Percentiles rank a stretch among this genome's conserved stretches.
These are phyloP conservation scores for Fusarium agapanthi DNA, from an alignment of 2,329 filamentous ascomycete genomes.

Conservation along the genomic window DNA sequence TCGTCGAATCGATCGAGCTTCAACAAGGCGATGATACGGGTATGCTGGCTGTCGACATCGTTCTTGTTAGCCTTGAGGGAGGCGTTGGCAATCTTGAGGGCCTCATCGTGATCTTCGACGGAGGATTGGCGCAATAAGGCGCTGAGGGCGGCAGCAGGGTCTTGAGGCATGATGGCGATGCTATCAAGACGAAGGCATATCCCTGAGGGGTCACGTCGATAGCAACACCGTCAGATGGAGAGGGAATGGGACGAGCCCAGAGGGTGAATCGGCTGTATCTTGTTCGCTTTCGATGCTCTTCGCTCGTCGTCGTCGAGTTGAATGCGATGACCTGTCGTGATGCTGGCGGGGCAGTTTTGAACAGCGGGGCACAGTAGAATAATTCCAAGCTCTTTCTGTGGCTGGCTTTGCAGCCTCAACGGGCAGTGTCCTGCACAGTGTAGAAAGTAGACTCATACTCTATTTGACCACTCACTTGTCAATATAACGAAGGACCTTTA, in stretches of 20 bases:
- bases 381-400: constrained; percentile 28
- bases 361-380: constrained; percentile 37
- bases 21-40: constrained; percentile 77
- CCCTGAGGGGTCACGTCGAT: constrained; percentile 12
- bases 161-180: constrained; percentile 50
- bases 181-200: constrained; percentile 40
- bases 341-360: constrained; percentile 44
- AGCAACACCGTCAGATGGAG: neutral
- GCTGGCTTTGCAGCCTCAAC: constrained; percentile 30
- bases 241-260: neutral
- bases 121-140: constrained; percentile 63
- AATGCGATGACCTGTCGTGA: constrained; percentile 27
- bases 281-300: neutral
- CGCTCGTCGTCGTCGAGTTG: constrained; percentile 7
- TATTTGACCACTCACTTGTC: neutral
- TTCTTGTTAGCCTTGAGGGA: constrained; percentile 68
- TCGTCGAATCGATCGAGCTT: constrained; percentile 86
- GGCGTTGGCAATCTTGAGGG: constrained; percentile 71
- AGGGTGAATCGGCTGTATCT: neutral
- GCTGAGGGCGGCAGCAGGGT: constrained; percentile 60
- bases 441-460: neutral
- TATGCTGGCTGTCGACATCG: constrained; percentile 70
- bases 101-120: constrained; percentile 77
- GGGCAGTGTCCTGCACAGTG: constrained; percentile 15
- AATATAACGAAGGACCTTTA: no score